These are phyloP conservation scores for Ulmus americana DNA, from an alignment of 331 rosid species.

Conservation along the genomic window DNA sequence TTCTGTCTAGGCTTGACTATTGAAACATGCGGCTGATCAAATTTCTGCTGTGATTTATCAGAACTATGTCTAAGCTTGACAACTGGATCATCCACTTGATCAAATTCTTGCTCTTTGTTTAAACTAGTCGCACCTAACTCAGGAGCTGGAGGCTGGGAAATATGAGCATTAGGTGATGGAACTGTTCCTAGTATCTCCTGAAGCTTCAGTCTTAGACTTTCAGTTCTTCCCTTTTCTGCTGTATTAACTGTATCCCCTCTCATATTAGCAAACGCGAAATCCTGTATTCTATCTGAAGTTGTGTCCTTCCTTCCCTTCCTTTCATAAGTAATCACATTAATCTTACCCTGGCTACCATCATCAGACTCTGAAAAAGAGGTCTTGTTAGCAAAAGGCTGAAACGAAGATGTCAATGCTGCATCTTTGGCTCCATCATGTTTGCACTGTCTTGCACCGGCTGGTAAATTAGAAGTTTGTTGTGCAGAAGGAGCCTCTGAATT, in stretches of 20 bases:
- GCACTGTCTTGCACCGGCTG: slow-evolving; percentile 32
- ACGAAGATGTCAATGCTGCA: slow-evolving; percentile 33
- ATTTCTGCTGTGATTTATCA: slow-evolving; percentile 25
- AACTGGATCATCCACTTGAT: slow-evolving; percentile 18
- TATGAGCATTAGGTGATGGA: slow-evolving; percentile 46
- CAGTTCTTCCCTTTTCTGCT: slow-evolving; percentile 53
- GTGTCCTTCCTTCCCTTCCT: slow-evolving; percentile 42
- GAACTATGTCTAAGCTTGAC: slow-evolving; percentile 14
- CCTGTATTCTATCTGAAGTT: slow-evolving; percentile 34
- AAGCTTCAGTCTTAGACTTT: slow-evolving; percentile 68
- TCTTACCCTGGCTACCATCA: slow-evolving; percentile 35
- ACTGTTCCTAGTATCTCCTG: slow-evolving; percentile 68
- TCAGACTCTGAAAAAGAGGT: slow-evolving; percentile 36
- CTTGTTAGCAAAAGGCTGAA: slow-evolving; percentile 33
- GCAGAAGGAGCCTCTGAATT: slow-evolving; percentile 40
- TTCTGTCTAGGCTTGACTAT: neutral
- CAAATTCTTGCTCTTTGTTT: slow-evolving; percentile 19
- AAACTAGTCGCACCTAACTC: slow-evolving; percentile 31
- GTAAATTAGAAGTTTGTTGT: slow-evolving; percentile 34
- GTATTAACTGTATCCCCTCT: slow-evolving; percentile 33
- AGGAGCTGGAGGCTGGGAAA: slow-evolving; percentile 34
- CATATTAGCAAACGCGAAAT: slow-evolving; percentile 41
- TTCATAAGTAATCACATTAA: slow-evolving; percentile 34
- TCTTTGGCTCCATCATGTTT: slow-evolving; percentile 34
- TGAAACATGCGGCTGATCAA: slow-evolving; percentile 19